A percentile compares a stretch with the other conserved stretches of the same genome.
phyloP scores from a whole-genome alignment of 1,284 basidiomycete species.

The Tylopilus orsonianus region DNA sequence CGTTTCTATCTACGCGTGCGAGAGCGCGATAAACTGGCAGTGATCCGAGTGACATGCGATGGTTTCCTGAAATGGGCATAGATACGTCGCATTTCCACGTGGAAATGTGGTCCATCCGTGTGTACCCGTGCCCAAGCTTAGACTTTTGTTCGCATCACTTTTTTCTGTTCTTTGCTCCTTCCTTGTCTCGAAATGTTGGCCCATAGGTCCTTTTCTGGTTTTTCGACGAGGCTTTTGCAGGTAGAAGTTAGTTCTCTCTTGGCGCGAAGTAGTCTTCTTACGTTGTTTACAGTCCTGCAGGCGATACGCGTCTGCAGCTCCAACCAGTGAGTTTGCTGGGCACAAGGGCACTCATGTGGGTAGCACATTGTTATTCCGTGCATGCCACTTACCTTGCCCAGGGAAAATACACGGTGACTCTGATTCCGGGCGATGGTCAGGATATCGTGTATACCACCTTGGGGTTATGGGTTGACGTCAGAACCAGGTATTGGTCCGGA shows the following conservation, averaged over 20 bases:
- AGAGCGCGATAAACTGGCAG: too few species aligned
- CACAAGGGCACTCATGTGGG: conserved; percentile 84
- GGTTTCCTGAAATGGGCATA: conserved; percentile 13
- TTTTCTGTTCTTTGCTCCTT: conserved; percentile 3
- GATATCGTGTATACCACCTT: conserved; percentile 30
- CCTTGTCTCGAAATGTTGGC: conserved; percentile 48
- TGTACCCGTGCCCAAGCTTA: conserved; percentile 18
- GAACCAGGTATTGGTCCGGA: conserved; percentile 93
- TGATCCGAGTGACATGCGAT: conserved; percentile 5
- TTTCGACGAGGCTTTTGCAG: conserved; percentile 49
- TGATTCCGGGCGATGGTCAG: conserved; percentile 90
- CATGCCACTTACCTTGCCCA: conserved; percentile 33
- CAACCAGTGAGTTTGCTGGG: conserved; percentile 85
- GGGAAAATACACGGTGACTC: conserved; percentile 95
- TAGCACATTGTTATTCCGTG: conserved; percentile 12
- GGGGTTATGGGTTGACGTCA: conserved; percentile 20
- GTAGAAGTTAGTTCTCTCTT: conserved; percentile 34
- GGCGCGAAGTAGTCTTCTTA: conserved; percentile 14
- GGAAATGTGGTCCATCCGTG: conserved; percentile 17
- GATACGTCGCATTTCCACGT: conserved; percentile 19
- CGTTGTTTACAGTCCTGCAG: conserved; percentile 48
- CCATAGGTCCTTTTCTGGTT: conserved; percentile 52
- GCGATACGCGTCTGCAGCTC: conserved; percentile 68
- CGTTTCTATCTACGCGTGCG: too few species aligned
- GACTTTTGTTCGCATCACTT: conserved; percentile 9